Evolutionary conservation across 1,139 yeast species (phyloP).

Genomic region (Zygosaccharomyces sapae): DNA sequence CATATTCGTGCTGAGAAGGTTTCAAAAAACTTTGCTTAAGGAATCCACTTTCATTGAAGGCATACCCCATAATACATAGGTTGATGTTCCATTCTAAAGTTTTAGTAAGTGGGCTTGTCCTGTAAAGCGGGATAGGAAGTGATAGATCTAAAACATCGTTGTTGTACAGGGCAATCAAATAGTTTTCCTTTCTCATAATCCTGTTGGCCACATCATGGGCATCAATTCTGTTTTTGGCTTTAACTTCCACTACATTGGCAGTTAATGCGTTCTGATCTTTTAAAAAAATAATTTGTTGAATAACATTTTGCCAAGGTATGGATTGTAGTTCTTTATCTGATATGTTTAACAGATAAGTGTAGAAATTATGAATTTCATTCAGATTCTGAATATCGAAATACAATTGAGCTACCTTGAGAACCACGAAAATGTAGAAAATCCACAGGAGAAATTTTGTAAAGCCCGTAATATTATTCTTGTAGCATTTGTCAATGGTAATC

Average conservation of each 20-base stretch:
- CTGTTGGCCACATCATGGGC: conserved; percentile 95
- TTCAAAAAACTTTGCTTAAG: conserved; percentile 69
- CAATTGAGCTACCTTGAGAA: conserved; percentile 56
- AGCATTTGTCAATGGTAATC: conserved; percentile 60
- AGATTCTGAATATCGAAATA: conserved; percentile 41
- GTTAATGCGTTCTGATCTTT: conserved; percentile 70
- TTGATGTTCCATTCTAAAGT: conserved; percentile 93
- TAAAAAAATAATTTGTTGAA: conserved; percentile 67
- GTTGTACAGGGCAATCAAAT: conserved; percentile 83
- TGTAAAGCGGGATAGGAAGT: conserved; percentile 44
- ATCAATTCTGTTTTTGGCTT: conserved; percentile 69
- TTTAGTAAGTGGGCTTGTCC: conserved; percentile 58
- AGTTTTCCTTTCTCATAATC: conserved; percentile 92
- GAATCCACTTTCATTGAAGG: conserved; percentile 81
- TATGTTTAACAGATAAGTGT: conserved; percentile 57
- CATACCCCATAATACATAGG: conserved; percentile 79
- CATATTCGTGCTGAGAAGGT: conserved; percentile 61
- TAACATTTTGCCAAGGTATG: conserved; percentile 86
- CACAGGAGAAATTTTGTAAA: conserved; percentile 56
- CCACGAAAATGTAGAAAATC: conserved; percentile 56
- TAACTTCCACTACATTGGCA: conserved; percentile 51
- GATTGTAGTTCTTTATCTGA: conserved; percentile 83
- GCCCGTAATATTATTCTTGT: conserved; percentile 44
- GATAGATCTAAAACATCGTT: conserved; percentile 68
- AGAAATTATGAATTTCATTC: conserved; percentile 38